A percentile compares a stretch with the other conserved stretches of the same genome.
These are phyloP conservation scores for Apodospora peruviana DNA, from an alignment of 495 filamentous ascomycete genomes.

Conservation along the genomic window DNA sequence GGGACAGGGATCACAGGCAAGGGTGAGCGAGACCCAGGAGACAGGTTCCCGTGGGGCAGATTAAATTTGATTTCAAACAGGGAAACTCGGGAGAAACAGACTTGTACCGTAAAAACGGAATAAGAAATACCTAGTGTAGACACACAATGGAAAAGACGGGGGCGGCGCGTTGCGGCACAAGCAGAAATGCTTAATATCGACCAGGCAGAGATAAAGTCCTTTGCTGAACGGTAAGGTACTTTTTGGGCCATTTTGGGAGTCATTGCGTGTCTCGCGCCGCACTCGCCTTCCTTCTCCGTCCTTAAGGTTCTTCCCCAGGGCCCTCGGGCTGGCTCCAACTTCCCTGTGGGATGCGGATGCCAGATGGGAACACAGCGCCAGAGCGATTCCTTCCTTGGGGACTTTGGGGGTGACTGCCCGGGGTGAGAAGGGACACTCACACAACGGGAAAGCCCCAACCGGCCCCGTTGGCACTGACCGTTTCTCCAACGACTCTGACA, in stretches of 20 bases:
- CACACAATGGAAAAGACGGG: neutral
- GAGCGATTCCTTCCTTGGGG: neutral
- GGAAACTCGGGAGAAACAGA: constrained; percentile 9
- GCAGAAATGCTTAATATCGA: constrained; percentile 3
- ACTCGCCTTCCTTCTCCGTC: neutral
- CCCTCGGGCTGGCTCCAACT: neutral
- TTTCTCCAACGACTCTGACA: constrained; percentile 4
- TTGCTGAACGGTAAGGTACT: neutral
- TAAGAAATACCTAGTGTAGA: constrained; percentile 6
- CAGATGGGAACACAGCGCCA: neutral
- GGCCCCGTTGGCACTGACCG: neutral
- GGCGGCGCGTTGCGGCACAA: constrained; percentile 11
- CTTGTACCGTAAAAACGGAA: constrained; percentile 6
- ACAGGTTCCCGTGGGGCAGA: constrained; percentile 29
- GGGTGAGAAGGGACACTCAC: no score
- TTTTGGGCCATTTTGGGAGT: neutral
- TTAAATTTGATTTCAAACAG: constrained; percentile 12
- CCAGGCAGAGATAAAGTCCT: neutral
- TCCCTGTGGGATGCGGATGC: neutral
- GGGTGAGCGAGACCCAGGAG: constrained; percentile 16
- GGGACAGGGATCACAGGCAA: constrained; percentile 1
- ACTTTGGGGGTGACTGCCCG: no score
- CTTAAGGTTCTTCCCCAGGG: neutral
- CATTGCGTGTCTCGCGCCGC: neutral
- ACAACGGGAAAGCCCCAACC: neutral